These are phyloP conservation scores for Aspergillus biplanus DNA, from an alignment of 495 filamentous ascomycete genomes.

Conservation along the genomic window DNA sequence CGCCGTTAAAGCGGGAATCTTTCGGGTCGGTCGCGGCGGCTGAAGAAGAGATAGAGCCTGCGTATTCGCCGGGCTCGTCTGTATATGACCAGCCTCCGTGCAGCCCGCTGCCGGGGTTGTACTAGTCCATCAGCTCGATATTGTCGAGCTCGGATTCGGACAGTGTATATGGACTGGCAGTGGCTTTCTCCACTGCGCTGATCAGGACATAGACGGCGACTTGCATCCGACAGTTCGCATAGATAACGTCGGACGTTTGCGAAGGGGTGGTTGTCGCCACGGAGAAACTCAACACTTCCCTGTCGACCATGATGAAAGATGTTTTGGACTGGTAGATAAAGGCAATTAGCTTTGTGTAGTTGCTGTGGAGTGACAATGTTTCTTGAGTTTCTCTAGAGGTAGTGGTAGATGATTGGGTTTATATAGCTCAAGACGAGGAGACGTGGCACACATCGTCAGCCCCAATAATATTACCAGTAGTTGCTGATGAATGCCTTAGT, in stretches of 20 bases:
- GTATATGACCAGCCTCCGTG: conserved; percentile 2
- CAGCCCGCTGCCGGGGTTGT: neutral
- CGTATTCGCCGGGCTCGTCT: neutral
- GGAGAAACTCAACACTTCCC: conserved; percentile 9
- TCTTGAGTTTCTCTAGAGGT: no score
- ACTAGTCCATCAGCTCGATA: conserved; percentile 3
- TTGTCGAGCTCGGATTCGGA: neutral
- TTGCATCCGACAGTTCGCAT: conserved; percentile 12
- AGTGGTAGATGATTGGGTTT: no score
- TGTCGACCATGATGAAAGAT: neutral
- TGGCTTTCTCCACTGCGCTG: neutral
- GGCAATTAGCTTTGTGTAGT: no score
- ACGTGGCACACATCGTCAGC: no score
- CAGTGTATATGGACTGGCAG: neutral
- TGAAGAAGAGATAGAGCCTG: neutral
- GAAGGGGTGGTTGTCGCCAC: neutral
- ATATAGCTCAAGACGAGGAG: no score
- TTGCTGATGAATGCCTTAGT: no score
- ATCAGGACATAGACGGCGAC: conserved; percentile 6
- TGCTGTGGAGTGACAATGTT: no score
- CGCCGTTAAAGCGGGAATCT: neutral
- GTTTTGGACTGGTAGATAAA: no score
- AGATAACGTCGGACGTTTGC: neutral
- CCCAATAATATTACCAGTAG: no score
- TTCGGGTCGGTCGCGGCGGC: neutral